These are phyloP conservation scores for Trebouxia sp. DNA, from an alignment of 139 green algal genomes.

Conservation along the genomic window DNA sequence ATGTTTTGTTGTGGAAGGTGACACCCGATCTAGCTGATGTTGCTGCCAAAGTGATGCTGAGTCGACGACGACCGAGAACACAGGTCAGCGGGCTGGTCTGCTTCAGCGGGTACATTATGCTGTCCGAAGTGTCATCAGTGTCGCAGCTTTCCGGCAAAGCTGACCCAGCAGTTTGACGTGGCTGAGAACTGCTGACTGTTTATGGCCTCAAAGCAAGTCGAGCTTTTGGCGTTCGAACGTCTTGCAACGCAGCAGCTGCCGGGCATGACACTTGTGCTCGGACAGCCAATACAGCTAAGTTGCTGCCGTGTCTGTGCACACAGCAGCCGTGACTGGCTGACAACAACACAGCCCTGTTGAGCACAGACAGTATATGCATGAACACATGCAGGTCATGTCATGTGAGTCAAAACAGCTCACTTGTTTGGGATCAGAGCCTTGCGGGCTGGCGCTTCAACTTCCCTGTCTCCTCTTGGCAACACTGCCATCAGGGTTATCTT, in stretches of 20 bases:
- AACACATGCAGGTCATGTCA: too few species aligned
- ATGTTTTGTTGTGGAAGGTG: too few species aligned
- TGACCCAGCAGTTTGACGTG: not conserved
- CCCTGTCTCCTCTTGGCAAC: not conserved
- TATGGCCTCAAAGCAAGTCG: not conserved
- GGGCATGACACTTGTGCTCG: not conserved
- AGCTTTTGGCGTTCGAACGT: not conserved
- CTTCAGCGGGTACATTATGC: too few species aligned
- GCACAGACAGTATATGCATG: too few species aligned
- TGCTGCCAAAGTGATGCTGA: too few species aligned
- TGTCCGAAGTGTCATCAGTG: too few species aligned
- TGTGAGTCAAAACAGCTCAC: constrained; percentile 8
- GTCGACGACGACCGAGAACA: too few species aligned
- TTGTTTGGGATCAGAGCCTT: constrained; percentile 18
- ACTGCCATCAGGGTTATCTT: constrained; percentile 8
- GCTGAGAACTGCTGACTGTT: not conserved
- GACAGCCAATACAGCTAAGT: not conserved
- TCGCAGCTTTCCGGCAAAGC: not conserved
- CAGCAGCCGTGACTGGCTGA: too few species aligned
- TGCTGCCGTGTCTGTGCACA: too few species aligned
- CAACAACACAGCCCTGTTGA: too few species aligned
- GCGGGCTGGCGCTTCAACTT: constrained; percentile 24
- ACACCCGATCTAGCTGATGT: too few species aligned
- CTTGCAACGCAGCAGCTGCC: not conserved
- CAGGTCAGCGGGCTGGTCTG: too few species aligned